These are phyloP conservation scores for Stereocaulon alpinum DNA, from an alignment of 495 filamentous ascomycete genomes.

Conservation along the genomic window DNA sequence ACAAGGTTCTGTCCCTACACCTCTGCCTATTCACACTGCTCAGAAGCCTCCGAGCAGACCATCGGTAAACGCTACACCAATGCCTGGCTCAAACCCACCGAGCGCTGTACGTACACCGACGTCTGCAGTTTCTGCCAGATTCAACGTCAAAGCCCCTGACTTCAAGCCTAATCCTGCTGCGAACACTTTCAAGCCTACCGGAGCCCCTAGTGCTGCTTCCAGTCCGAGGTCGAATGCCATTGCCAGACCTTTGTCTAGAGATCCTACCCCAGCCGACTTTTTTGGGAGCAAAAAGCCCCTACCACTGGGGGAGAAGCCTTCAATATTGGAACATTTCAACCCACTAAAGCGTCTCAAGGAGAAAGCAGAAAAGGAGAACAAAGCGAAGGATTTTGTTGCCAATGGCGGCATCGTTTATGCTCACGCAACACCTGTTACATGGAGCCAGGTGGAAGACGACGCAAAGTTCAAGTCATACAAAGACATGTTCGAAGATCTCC, in stretches of 20 bases:
- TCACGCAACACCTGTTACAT: slow-evolving; percentile 70
- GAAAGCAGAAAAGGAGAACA: slow-evolving; percentile 32
- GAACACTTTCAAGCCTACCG: slow-evolving; percentile 64
- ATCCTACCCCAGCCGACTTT: slow-evolving; percentile 40
- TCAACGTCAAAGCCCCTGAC: slow-evolving; percentile 75
- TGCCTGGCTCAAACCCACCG: slow-evolving; percentile 35
- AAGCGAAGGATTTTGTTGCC: slow-evolving; percentile 38
- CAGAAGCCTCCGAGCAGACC: slow-evolving; percentile 42
- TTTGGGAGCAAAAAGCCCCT: slow-evolving; percentile 53
- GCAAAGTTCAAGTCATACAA: slow-evolving; percentile 57
- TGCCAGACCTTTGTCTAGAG: slow-evolving; percentile 42
- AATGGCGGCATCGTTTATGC: slow-evolving; percentile 70
- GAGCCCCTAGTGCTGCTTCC: slow-evolving; percentile 48
- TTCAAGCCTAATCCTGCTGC: slow-evolving; percentile 77
- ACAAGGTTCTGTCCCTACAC: slow-evolving; percentile 35
- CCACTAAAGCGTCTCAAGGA: slow-evolving; percentile 64
- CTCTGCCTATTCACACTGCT: slow-evolving; percentile 45
- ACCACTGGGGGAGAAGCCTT: slow-evolving; percentile 43
- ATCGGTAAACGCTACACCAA: slow-evolving; percentile 32
- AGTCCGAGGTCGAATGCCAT: slow-evolving; percentile 50
- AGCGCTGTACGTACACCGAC: slow-evolving; percentile 36
- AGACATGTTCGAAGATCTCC: slow-evolving; percentile 62
- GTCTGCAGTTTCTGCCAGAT: slow-evolving; percentile 48
- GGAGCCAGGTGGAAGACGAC: slow-evolving; percentile 49
- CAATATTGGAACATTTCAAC: slow-evolving; percentile 59